Percentiles rank a stretch among this genome's conserved stretches.
Evolutionary conservation across 441 rosid genomes (phyloP).

Genomic region (Euphorbia schlechtendalii): DNA sequence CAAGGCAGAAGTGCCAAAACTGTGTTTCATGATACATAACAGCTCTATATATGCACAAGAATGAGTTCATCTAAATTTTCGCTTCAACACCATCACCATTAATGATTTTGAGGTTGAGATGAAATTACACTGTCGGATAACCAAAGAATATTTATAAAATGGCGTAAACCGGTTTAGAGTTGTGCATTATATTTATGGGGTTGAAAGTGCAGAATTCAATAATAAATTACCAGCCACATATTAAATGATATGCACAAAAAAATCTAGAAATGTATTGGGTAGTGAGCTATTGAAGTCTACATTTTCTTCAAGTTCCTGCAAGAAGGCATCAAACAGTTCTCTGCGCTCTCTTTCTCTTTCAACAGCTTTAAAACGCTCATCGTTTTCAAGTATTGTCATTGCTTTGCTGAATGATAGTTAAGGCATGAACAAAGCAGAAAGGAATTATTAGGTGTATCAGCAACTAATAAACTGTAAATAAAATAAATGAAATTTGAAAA

Average conservation of each 20-base stretch:
- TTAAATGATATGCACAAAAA: not conserved
- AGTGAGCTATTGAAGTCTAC: slow-evolving; percentile 29
- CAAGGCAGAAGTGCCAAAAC: not conserved
- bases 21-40: not conserved
- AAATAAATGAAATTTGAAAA: slow-evolving; percentile 17
- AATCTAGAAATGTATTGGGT: not conserved
- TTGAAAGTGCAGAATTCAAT: not conserved
- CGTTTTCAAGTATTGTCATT: slow-evolving; percentile 67
- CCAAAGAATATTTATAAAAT: not conserved
- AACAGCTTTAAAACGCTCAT: slow-evolving; percentile 90
- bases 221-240: not conserved
- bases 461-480: slow-evolving; percentile 18
- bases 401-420: slow-evolving; percentile 61
- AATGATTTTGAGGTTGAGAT: slow-evolving; percentile 4
- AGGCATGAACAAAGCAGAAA: not conserved
- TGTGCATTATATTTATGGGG: not conserved
- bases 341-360: slow-evolving; percentile 82
- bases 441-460: slow-evolving; percentile 19
- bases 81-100: not conserved
- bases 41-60: not conserved
- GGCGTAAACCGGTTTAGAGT: not conserved
- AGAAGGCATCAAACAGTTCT: slow-evolving; percentile 75
- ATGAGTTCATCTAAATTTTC: too few relatives aligned
- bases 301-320: slow-evolving; percentile 84
- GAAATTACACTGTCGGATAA: not conserved